Conservation (phyloP, 352 stramenopile species). For the Globisporangium polare region DNA sequence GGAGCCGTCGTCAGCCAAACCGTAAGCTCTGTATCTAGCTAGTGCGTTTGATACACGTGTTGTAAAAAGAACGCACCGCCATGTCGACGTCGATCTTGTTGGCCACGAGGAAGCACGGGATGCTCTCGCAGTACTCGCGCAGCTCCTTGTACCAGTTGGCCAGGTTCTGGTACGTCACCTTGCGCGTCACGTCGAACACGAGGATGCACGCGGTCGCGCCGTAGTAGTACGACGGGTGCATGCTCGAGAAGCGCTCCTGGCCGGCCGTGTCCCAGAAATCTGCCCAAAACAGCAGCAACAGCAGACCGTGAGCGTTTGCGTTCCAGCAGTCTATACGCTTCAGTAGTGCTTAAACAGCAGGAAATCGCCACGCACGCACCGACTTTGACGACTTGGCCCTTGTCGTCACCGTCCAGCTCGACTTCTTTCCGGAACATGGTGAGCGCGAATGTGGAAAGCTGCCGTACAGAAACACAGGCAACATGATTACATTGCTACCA, state of each 20-base stretch:
- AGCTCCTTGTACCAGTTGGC: slow-evolving; percentile 91
- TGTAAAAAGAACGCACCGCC: slow-evolving; percentile 43
- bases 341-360: too few species aligned
- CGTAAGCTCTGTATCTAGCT: too few species aligned
- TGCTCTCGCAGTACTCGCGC: slow-evolving; percentile 89
- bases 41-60: too few species aligned
- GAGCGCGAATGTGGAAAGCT: slow-evolving; percentile 94
- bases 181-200: slow-evolving; percentile 95
- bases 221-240: slow-evolving; percentile 96
- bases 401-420: slow-evolving; percentile 54
- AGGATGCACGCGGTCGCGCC: slow-evolving; percentile 92
- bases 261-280: slow-evolving; percentile 97
- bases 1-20: background rate
- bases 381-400: slow-evolving; percentile 55
- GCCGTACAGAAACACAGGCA: background rate
- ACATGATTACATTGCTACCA: background rate
- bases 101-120: slow-evolving; percentile 92
- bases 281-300: slow-evolving; percentile 13
- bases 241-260: slow-evolving; percentile 94
- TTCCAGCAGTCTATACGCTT: background rate
- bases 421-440: slow-evolving; percentile 93
- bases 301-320: background rate
- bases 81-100: slow-evolving; percentile 98
- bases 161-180: slow-evolving; percentile 94
- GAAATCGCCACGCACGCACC: slow-evolving; percentile 24